phyloP scores from a whole-genome alignment of 2,329 filamentous ascomycete species.

The Blastomyces emzantsi region DNA sequence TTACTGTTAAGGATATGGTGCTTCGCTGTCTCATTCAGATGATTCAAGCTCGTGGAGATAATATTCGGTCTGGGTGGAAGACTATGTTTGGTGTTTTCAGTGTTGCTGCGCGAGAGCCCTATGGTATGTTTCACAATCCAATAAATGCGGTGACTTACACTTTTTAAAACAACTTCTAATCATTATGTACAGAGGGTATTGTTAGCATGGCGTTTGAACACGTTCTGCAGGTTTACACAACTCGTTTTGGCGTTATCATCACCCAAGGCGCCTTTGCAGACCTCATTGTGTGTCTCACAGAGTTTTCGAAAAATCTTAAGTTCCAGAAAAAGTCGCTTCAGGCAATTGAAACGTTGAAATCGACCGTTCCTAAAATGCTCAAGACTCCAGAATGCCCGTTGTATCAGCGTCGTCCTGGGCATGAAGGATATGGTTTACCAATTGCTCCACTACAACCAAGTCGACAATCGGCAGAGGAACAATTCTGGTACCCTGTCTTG shows the following conservation, averaged over 20 bases:
- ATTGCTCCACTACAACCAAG: conserved; percentile 50
- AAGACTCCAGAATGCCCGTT: conserved; percentile 91
- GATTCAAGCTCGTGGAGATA: conserved; percentile 94
- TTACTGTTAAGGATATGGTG: conserved; percentile 95
- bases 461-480: conserved; percentile 86
- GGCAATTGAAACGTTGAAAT: conserved; percentile 89
- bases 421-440: conserved; percentile 20
- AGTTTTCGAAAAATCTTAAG: conserved; percentile 97
- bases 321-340: conserved; percentile 99
- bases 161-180: not conserved
- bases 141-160: not conserved
- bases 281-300: conserved; percentile 87
- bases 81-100: conserved; percentile 99
- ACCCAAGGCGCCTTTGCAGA: conserved; percentile 96
- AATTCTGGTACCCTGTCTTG: conserved; percentile 96
- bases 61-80: conserved; percentile 95
- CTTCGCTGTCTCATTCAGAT: conserved; percentile 95
- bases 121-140: conserved; percentile 43
- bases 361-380: conserved; percentile 88
- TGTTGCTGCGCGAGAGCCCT: conserved; percentile 83
- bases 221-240: conserved; percentile 90
- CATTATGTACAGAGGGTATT: conserved; percentile 59
- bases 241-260: conserved; percentile 90
- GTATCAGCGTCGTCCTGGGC: conserved; percentile 53
- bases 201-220: conserved; percentile 97